Conservation (phyloP, 352 stramenopile genomes). For the Phytophthora foliorum region DNA sequence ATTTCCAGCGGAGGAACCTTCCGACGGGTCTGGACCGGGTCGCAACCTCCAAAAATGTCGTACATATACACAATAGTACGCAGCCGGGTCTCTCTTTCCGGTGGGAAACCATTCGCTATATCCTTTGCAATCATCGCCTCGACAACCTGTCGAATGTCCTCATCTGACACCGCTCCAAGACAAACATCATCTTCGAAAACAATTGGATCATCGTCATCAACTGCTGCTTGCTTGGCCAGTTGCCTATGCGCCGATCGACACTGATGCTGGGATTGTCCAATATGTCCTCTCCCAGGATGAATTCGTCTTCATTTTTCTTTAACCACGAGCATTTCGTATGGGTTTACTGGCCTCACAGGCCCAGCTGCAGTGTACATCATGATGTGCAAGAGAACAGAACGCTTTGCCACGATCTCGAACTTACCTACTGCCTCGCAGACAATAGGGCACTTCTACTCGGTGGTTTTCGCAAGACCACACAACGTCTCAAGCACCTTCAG, state of each 20-base stretch:
- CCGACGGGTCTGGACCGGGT: not conserved
- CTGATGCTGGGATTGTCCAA: not conserved
- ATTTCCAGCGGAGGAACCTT: conserved; percentile 12
- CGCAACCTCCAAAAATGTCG: conserved; percentile 1
- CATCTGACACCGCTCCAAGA: not conserved
- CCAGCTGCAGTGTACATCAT: not conserved
- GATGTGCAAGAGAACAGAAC: not conserved
- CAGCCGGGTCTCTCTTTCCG: conserved; percentile 1
- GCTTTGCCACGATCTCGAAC: not conserved
- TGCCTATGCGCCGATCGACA: not conserved
- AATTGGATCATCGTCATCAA: not conserved
- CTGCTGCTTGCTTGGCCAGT: not conserved
- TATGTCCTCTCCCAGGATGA: too few relatives aligned
- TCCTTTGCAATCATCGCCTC: not conserved
- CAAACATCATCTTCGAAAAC: not conserved
- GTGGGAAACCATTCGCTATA: conserved; percentile 5
- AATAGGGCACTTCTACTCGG: conserved; percentile 5
- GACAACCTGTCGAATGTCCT: not conserved
- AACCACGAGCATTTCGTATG: not conserved
- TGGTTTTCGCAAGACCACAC: conserved; percentile 17
- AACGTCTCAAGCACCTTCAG: conserved; percentile 19
- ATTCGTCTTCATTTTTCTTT: too few relatives aligned
- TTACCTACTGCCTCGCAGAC: conserved; percentile 1
- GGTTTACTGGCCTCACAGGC: not conserved
- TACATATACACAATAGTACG: conserved; percentile 18